Evolutionary conservation across 2,329 filamentous ascomycete genomes (phyloP).

Genomic region (Pyrenophora seminiperda): DNA sequence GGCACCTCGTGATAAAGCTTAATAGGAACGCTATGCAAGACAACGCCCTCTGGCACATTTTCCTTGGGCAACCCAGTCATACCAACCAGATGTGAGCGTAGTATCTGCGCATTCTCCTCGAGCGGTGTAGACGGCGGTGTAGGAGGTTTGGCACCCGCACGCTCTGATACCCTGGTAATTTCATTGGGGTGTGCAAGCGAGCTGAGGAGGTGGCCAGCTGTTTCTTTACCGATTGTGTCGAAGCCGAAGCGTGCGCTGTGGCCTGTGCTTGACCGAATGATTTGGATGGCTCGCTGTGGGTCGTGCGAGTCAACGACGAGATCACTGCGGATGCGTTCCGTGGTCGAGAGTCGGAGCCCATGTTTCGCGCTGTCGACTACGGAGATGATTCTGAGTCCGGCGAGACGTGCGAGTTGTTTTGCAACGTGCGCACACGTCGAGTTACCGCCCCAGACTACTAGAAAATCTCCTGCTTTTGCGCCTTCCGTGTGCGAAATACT

Average conservation of each 20-base stretch:
- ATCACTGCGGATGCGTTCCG: slow-evolving; percentile 58
- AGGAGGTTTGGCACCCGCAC: slow-evolving; percentile 19
- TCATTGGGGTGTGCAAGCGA: slow-evolving; percentile 49
- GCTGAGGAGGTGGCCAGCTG: slow-evolving; percentile 63
- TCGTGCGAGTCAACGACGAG: slow-evolving; percentile 72
- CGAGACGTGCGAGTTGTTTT: slow-evolving; percentile 70
- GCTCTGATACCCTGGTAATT: slow-evolving; percentile 8
- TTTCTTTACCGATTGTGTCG: slow-evolving; percentile 70
- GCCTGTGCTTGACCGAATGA: slow-evolving; percentile 65
- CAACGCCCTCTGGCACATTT: slow-evolving; percentile 50
- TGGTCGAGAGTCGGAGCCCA: slow-evolving; percentile 52
- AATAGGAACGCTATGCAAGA: slow-evolving; percentile 71
- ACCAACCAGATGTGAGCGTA: slow-evolving; percentile 64
- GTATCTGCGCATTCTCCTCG: slow-evolving; percentile 30
- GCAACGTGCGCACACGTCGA: slow-evolving; percentile 71
- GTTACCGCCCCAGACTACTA: slow-evolving; percentile 75
- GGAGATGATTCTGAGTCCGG: slow-evolving; percentile 67
- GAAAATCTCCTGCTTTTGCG: slow-evolving; percentile 67
- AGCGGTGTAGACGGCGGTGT: slow-evolving; percentile 40
- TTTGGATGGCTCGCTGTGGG: slow-evolving; percentile 65
- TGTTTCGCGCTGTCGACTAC: slow-evolving; percentile 71
- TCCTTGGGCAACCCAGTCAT: slow-evolving; percentile 70
- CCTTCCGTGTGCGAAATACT: slow-evolving; percentile 60
- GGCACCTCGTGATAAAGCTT: slow-evolving; percentile 75
- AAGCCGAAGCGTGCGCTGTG: slow-evolving; percentile 68